Evolutionary conservation across 2,329 filamentous ascomycete genomes (phyloP).

Genomic region (Periglandula ipomoeae): DNA sequence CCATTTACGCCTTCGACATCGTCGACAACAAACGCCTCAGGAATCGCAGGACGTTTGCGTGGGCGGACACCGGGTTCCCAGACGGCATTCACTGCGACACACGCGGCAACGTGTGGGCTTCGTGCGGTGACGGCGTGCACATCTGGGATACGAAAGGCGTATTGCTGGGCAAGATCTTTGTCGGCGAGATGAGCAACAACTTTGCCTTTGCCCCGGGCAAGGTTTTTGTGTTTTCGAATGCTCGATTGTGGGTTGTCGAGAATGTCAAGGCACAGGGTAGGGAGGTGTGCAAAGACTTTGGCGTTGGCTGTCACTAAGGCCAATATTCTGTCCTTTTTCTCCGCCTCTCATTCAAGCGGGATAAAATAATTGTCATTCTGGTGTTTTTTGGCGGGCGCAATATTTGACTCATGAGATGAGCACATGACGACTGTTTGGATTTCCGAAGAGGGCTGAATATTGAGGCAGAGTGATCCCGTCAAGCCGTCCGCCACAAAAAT

Average conservation of each 20-base stretch:
- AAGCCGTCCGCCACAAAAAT: neutral
- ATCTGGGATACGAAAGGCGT: conserved; percentile 37
- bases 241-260: conserved; percentile 11
- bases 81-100: conserved; percentile 52
- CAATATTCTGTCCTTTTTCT: too few relatives aligned
- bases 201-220: conserved; percentile 12
- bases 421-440: neutral
- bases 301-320: conserved; percentile 4
- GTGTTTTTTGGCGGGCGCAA: too few relatives aligned
- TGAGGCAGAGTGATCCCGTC: neutral
- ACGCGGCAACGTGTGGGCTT: conserved; percentile 45
- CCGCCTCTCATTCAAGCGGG: too few relatives aligned
- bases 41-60: conserved; percentile 47
- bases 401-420: neutral
- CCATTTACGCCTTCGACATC: conserved; percentile 9
- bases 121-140: conserved; percentile 39
- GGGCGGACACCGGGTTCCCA: conserved; percentile 41
- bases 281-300: conserved; percentile 16
- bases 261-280: conserved; percentile 12
- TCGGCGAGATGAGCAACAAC: conserved; percentile 11
- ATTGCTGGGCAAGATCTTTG: conserved; percentile 45
- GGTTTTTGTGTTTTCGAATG: conserved; percentile 12
- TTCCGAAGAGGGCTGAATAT: neutral
- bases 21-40: conserved; percentile 7
- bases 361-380: too few relatives aligned